Percentiles rank a stretch among this genome's conserved stretches.
phyloP scores from a whole-genome alignment of 2,329 filamentous ascomycete genomes.

The Colletotrichum shisoi region DNA sequence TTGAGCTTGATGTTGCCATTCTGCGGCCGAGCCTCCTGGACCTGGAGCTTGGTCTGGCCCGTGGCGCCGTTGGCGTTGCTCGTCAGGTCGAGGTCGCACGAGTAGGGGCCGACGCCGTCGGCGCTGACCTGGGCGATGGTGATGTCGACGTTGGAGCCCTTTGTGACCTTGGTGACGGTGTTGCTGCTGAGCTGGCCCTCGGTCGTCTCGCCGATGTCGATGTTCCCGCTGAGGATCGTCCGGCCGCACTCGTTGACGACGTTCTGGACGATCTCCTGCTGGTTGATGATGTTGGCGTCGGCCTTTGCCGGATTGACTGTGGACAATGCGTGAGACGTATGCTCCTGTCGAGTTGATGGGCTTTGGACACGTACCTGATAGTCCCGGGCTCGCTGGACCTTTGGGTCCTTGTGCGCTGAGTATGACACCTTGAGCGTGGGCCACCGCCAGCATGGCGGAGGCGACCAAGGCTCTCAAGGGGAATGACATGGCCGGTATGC shows the following conservation, averaged over 20 bases:
- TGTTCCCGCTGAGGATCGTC: constrained; percentile 67
- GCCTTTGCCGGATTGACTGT: constrained; percentile 69
- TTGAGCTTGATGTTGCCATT: constrained; percentile 65
- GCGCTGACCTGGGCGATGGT: constrained; percentile 63
- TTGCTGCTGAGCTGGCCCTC: constrained; percentile 58
- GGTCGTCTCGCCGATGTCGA: constrained; percentile 66
- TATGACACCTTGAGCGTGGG: constrained; percentile 57
- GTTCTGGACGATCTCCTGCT: constrained; percentile 61
- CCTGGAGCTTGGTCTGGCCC: constrained; percentile 56
- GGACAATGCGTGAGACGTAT: constrained; percentile 65
- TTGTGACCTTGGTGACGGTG: constrained; percentile 59
- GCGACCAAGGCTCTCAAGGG: constrained; percentile 47
- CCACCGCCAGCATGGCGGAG: constrained; percentile 49
- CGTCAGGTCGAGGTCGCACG: constrained; percentile 61
- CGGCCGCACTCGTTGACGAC: constrained; percentile 68
- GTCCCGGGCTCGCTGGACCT: constrained; percentile 57
- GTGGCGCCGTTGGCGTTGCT: constrained; percentile 56
- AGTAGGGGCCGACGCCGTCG: constrained; percentile 63
- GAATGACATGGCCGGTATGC: constrained; percentile 48
- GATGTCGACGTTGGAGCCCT: constrained; percentile 55
- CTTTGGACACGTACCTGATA: constrained; percentile 51
- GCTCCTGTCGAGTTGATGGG: constrained; percentile 58
- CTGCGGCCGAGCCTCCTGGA: constrained; percentile 65
- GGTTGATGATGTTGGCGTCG: constrained; percentile 69
- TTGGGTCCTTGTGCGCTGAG: constrained; percentile 56